Percentiles rank a stretch among this genome's conserved stretches.
Conservation (phyloP, 345 rosid species). For the Eucalyptus microcorys region DNA sequence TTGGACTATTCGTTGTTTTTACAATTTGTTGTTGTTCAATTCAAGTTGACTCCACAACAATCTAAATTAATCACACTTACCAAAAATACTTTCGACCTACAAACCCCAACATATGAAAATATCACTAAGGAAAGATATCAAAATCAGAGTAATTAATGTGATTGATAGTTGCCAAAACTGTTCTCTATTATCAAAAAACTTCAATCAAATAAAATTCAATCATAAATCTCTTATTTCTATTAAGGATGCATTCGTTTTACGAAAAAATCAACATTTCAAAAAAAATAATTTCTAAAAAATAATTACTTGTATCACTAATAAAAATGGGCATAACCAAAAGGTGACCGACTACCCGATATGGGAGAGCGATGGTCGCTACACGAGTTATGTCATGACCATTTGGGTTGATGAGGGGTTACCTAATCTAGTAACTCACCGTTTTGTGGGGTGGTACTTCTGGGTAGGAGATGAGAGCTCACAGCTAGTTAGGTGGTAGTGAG, state of each 20-base stretch:
- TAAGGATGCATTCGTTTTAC: fast-evolving
- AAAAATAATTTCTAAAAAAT: too few relatives aligned
- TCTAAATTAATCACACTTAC: neutral
- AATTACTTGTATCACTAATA: fast-evolving
- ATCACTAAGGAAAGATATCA: neutral
- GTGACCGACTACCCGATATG: too few relatives aligned
- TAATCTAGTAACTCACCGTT: too few relatives aligned
- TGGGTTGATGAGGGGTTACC: too few relatives aligned
- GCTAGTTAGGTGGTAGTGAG: too few relatives aligned
- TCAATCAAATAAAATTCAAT: neutral
- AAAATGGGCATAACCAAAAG: too few relatives aligned
- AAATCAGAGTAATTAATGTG: neutral
- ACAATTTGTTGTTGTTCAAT: neutral
- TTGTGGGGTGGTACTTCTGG: too few relatives aligned
- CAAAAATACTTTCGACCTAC: neutral
- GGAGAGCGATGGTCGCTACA: too few relatives aligned
- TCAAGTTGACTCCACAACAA: neutral
- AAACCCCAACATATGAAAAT: neutral
- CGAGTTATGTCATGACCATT: too few relatives aligned
- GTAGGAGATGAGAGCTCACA: too few relatives aligned
- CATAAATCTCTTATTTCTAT: neutral
- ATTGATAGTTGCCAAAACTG: neutral
- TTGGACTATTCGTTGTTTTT: neutral
- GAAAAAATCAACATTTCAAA: too few relatives aligned
- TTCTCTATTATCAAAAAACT: neutral